phyloP scores from a whole-genome alignment of 164 flowering plant species.

The Vitis vinifera region DNA sequence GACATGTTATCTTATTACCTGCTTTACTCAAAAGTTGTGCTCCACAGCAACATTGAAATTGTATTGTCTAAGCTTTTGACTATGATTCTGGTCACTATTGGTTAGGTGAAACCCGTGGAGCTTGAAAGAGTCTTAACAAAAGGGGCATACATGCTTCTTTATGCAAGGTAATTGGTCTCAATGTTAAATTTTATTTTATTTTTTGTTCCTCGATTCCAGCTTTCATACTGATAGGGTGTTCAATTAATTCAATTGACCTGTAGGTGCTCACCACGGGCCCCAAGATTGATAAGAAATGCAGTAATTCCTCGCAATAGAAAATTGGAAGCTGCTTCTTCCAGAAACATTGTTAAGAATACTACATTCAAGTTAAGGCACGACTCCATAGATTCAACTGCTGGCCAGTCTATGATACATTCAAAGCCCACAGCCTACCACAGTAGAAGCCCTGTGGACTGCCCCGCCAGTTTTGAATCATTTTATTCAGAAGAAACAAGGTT shows the following conservation, averaged over 20 bases:
- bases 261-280: conserved; percentile 84
- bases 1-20: too few relatives aligned
- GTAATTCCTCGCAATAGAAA: conserved; percentile 27
- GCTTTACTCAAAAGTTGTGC: too few relatives aligned
- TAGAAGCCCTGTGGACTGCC: conserved; percentile 14
- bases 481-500: conserved; percentile 20
- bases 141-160: conserved; percentile 88
- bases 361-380: conserved; percentile 17
- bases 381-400: conserved; percentile 5
- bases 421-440: conserved; percentile 1
- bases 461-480: conserved; percentile 22
- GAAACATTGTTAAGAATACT: conserved; percentile 18
- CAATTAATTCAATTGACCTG: conserved; percentile 3
- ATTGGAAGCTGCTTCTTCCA: conserved; percentile 18
- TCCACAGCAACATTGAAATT: neutral
- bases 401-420: neutral
- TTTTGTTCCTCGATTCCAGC: neutral
- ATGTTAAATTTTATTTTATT: neutral
- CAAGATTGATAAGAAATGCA: conserved; percentile 51
- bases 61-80: conserved; percentile 3
- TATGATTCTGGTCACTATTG: conserved; percentile 9
- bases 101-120: conserved; percentile 76
- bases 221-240: neutral
- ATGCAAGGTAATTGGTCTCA: conserved; percentile 58
- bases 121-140: conserved; percentile 64